These are phyloP conservation scores for Botrytis elliptica DNA, from an alignment of 2,329 filamentous ascomycete species.

Conservation along the genomic window DNA sequence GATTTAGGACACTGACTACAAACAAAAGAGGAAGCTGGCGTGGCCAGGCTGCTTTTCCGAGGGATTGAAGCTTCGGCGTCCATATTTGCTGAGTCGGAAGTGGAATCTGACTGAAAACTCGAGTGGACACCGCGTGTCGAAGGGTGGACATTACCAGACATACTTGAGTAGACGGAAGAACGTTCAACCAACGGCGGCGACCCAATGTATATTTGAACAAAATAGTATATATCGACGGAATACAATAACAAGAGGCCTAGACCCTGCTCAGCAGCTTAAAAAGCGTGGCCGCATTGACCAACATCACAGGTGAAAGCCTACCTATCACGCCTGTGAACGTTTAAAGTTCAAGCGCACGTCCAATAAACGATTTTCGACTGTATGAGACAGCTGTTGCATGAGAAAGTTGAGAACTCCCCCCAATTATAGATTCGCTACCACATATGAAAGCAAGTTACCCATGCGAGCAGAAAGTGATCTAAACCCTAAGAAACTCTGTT, in stretches of 20 bases:
- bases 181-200: slow-evolving; percentile 1
- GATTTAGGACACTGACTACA: slow-evolving; percentile 10
- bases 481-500: slow-evolving; percentile 3
- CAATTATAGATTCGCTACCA: slow-evolving; percentile 13
- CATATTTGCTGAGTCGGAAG: background rate
- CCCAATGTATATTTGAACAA: slow-evolving; percentile 14
- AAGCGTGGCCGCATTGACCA: slow-evolving; percentile 4
- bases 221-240: background rate
- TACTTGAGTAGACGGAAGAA: background rate
- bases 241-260: background rate
- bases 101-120: background rate
- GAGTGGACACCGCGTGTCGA: slow-evolving; percentile 7
- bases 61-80: background rate
- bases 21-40: background rate
- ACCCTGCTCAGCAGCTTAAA: background rate
- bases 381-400: slow-evolving; percentile 6
- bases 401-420: background rate
- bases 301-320: background rate
- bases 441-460: background rate
- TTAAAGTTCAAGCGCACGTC: slow-evolving; percentile 13
- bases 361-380: background rate
- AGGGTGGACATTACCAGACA: slow-evolving; percentile 9
- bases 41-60: background rate
- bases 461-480: slow-evolving; percentile 5
- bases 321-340: slow-evolving; percentile 7